Conservation (phyloP, 2,329 filamentous ascomycete species). For the Sphaerulina populicola region DNA sequence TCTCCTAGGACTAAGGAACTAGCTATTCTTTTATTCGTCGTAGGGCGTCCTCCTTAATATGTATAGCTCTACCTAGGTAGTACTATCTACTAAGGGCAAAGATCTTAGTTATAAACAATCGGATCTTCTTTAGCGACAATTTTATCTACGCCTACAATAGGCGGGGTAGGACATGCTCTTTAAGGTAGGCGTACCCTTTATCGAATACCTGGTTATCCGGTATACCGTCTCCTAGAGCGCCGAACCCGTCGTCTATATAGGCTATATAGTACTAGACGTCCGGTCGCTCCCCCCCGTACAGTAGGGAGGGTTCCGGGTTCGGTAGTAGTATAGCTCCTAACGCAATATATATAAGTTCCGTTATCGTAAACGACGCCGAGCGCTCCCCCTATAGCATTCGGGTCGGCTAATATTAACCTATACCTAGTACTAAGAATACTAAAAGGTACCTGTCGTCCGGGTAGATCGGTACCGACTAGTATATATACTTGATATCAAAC, state of each 20-base stretch:
- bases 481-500: neutral
- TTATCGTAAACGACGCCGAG: neutral
- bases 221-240: neutral
- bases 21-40: neutral
- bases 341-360: neutral
- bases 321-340: neutral
- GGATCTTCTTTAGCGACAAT: neutral
- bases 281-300: neutral
- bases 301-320: neutral
- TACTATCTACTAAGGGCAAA: neutral
- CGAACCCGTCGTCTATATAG: neutral
- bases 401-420: neutral
- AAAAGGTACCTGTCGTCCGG: neutral
- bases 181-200: neutral
- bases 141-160: neutral
- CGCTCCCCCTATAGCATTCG: neutral
- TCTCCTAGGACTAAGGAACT: neutral
- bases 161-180: neutral
- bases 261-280: neutral
- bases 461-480: neutral
- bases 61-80: neutral
- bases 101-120: neutral
- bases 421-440: neutral
- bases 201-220: neutral
- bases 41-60: neutral